phyloP scores from a whole-genome alignment of 2,329 filamentous ascomycete genomes.

The Colletotrichum australisinense region DNA sequence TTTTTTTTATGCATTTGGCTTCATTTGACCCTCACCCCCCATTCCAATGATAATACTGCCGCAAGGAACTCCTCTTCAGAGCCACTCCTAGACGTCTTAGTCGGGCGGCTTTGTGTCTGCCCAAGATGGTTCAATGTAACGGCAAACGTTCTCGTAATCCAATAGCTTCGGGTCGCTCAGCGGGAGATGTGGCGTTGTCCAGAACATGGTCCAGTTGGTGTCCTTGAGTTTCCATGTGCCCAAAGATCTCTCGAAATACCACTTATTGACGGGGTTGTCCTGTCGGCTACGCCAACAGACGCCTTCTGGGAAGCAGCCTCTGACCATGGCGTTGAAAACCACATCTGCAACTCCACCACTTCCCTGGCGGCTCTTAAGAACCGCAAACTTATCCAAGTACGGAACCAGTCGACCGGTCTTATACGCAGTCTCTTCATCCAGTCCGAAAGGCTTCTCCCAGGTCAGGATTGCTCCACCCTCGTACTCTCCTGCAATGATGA shows the following conservation, averaged over 20 bases:
- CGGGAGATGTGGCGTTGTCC: constrained; percentile 81
- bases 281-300: constrained; percentile 93
- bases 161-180: constrained; percentile 65
- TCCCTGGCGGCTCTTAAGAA: constrained; percentile 88
- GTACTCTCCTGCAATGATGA: constrained; percentile 96
- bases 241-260: constrained; percentile 94
- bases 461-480: constrained; percentile 95
- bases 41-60: neutral
- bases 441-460: constrained; percentile 82
- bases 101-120: constrained; percentile 61
- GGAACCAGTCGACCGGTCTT: constrained; percentile 78
- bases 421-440: constrained; percentile 65
- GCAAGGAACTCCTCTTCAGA: neutral
- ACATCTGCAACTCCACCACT: constrained; percentile 94
- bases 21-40: neutral
- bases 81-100: neutral
- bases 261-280: constrained; percentile 97
- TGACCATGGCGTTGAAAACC: constrained; percentile 95
- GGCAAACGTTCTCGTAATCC: constrained; percentile 83
- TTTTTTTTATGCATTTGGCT: neutral
- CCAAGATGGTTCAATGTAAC: constrained; percentile 72
- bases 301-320: constrained; percentile 86
- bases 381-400: constrained; percentile 97
- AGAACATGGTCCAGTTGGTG: constrained; percentile 98
- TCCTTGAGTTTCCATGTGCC: constrained; percentile 85